Evolutionary conservation across 805 yeast genomes (phyloP).

Genomic region (Barnettozyma botsteinii): DNA sequence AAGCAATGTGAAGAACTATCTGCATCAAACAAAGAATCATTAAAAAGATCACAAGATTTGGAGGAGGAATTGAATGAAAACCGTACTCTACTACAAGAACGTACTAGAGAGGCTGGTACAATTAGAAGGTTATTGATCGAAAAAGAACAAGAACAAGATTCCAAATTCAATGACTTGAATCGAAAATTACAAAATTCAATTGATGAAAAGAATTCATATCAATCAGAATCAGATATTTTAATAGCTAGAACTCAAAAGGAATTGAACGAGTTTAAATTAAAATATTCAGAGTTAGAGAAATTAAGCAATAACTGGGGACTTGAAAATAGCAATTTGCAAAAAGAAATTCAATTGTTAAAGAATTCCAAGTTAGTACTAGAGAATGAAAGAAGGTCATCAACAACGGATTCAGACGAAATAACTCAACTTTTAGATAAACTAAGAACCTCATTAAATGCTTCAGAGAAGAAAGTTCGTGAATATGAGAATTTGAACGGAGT

Average conservation of each 20-base stretch:
- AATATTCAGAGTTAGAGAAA: conserved; percentile 35
- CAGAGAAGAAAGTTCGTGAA: conserved; percentile 49
- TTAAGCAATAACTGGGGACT: conserved; percentile 30
- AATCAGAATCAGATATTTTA: conserved; percentile 43
- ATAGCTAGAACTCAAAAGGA: conserved; percentile 59
- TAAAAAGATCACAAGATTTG: conserved; percentile 52
- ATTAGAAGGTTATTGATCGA: conserved; percentile 66
- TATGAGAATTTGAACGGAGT: conserved; percentile 46
- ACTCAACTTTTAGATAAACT: conserved; percentile 35
- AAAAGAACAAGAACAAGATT: conserved; percentile 51
- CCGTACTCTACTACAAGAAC: conserved; percentile 66
- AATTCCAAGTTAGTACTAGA: conserved; percentile 27
- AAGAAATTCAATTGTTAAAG: conserved; percentile 28
- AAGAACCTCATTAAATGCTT: conserved; percentile 45
- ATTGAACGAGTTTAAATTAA: conserved; percentile 51
- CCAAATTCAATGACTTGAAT: conserved; percentile 48
- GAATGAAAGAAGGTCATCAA: conserved; percentile 22
- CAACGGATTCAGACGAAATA: conserved; percentile 28
- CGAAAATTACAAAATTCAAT: conserved; percentile 42
- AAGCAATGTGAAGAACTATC: conserved; percentile 69
- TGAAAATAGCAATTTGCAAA: conserved; percentile 29
- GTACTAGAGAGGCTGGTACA: conserved; percentile 71
- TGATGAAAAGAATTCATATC: conserved; percentile 60
- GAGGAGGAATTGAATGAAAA: conserved; percentile 83
- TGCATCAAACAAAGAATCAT: conserved; percentile 62